These are phyloP conservation scores for Karstenula rhodostoma DNA, from an alignment of 2,329 filamentous ascomycete species.

Conservation along the genomic window DNA sequence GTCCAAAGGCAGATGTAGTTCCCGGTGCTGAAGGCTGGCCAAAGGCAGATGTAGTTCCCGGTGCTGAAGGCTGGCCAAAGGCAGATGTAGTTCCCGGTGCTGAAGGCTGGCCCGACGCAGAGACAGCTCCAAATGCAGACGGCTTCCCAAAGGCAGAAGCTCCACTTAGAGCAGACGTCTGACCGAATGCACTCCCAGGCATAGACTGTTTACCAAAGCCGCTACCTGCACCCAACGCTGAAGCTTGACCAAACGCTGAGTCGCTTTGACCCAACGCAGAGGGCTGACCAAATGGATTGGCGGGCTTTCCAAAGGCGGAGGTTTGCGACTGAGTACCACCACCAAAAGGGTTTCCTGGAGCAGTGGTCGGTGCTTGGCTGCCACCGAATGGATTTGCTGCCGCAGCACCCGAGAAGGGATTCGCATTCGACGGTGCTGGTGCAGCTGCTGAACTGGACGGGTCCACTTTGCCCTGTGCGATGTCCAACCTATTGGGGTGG, in stretches of 20 bases:
- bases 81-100: no score
- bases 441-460: slow-evolving; percentile 18
- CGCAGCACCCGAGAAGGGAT: slow-evolving; percentile 36
- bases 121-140: slow-evolving; percentile 19
- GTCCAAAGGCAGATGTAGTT: slow-evolving; percentile 44
- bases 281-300: slow-evolving; percentile 52
- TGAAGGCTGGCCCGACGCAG: slow-evolving; percentile 36
- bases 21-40: slow-evolving; percentile 38
- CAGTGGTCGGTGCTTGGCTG: slow-evolving; percentile 25
- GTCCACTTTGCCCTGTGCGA: slow-evolving; percentile 32
- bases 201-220: slow-evolving; percentile 11
- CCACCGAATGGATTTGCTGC: slow-evolving; percentile 40
- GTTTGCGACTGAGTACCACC: slow-evolving; percentile 39
- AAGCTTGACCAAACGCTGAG: slow-evolving; percentile 53
- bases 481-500: slow-evolving; percentile 45
- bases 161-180: slow-evolving; percentile 24
- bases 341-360: slow-evolving; percentile 45
- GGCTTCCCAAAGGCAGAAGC: slow-evolving; percentile 33
- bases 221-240: slow-evolving; percentile 27
- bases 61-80: no score
- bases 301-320: slow-evolving; percentile 52
- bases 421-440: slow-evolving; percentile 30
- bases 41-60: slow-evolving; percentile 37
- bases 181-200: slow-evolving; percentile 29
- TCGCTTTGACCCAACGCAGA: slow-evolving; percentile 36